Evolutionary conservation across 1,139 yeast genomes (phyloP).

Genomic region (Pichia sp.): DNA sequence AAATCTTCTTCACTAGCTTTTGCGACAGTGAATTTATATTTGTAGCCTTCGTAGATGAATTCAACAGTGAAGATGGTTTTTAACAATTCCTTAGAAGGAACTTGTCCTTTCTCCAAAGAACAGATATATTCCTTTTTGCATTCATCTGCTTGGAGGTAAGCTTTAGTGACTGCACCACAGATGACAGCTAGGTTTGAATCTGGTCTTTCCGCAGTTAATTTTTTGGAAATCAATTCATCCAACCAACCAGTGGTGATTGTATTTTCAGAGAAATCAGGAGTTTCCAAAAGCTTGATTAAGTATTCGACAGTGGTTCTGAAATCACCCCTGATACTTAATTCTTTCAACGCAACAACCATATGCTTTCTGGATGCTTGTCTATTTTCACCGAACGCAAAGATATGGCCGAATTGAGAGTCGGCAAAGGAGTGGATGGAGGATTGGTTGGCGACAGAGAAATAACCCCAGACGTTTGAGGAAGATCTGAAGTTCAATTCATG

Average conservation of each 20-base stretch:
- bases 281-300: conserved; percentile 86
- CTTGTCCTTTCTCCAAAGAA: conserved; percentile 91
- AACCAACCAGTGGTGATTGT: conserved; percentile 98
- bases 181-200: conserved; percentile 85
- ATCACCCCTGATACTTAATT: conserved; percentile 94
- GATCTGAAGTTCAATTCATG: conserved; percentile 96
- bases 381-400: conserved; percentile 97
- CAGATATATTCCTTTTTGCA: conserved; percentile 63
- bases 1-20: conserved; percentile 81
- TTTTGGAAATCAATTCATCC: conserved; percentile 89
- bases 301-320: conserved; percentile 97
- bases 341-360: conserved; percentile 97
- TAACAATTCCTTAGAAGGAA: conserved; percentile 72
- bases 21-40: conserved; percentile 93
- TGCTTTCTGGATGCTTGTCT: conserved; percentile 97
- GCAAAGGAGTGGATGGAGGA: conserved; percentile 97
- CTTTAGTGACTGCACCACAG: conserved; percentile 96
- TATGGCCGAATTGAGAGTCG: conserved; percentile 97
- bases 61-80: conserved; percentile 89
- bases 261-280: conserved; percentile 93
- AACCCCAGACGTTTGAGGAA: conserved; percentile 98
- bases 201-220: conserved; percentile 94
- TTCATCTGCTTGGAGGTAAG: conserved; percentile 74
- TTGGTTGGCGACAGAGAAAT: conserved; percentile 93
- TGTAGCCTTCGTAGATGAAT: conserved; percentile 88